A percentile compares a stretch with the other conserved stretches of the same genome.
These are phyloP conservation scores for Pseudogymnoascus sp. DNA, from an alignment of 2,329 filamentous ascomycete species.

Conservation along the genomic window DNA sequence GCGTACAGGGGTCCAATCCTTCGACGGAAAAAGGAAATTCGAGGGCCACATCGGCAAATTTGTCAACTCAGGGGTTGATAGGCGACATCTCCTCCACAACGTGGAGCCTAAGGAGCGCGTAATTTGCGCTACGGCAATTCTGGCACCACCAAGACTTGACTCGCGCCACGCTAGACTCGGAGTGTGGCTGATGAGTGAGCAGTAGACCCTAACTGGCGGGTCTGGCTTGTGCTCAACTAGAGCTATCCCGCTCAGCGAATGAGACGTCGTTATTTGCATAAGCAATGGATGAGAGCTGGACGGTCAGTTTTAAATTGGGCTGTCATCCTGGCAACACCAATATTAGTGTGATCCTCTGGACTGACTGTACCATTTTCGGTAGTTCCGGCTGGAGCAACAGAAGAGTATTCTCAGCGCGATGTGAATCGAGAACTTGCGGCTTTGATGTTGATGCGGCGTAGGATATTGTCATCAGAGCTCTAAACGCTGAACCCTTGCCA, in stretches of 20 bases:
- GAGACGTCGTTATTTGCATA: not conserved
- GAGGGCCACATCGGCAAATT: not conserved
- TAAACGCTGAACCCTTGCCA: not conserved
- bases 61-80: not conserved
- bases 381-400: not conserved
- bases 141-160: not conserved
- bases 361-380: not conserved
- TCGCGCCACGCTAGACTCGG: not conserved
- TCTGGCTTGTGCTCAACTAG: not conserved
- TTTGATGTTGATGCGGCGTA: not conserved
- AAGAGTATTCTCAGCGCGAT: not conserved
- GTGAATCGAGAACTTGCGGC: not conserved
- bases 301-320: not conserved
- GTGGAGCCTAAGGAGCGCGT: not conserved
- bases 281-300: not conserved
- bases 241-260: not conserved
- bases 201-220: slow-evolving; percentile 8
- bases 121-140: slow-evolving; percentile 2
- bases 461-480: not conserved
- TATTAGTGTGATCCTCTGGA: not conserved
- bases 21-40: slow-evolving; percentile 4
- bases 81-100: not conserved
- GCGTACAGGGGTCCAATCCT: not conserved
- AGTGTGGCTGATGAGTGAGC: slow-evolving; percentile 7
- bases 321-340: not conserved